Evolutionary conservation across 2,329 filamentous ascomycete species (phyloP), one percentile per base, ranked within the genome.

Genomic region (Diplodia sapinea): DNA sequence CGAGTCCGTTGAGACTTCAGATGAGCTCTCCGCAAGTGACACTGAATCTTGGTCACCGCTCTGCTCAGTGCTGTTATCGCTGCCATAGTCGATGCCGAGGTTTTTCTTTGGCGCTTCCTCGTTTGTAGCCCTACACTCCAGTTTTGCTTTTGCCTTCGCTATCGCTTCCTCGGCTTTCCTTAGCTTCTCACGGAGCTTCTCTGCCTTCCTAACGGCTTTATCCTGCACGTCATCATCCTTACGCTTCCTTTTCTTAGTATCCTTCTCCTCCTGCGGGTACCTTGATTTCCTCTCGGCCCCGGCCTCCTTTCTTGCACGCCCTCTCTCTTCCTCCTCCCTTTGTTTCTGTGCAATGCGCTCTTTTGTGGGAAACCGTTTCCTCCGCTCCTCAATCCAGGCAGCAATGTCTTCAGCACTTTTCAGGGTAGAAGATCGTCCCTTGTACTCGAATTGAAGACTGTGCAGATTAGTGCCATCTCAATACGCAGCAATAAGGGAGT

Each of bases 321-420:
- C 74, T 55, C 72, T 74, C 9, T 77, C 67, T 36, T 65, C 72
- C 7, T 72, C 70, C 66, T 76, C 84, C 68, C 84, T 83, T 70
- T 87, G 86, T 78, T 86, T 91, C 70, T 87, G 87, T 69, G 87
- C 85, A 70, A 88, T 82, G 66, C 91, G 88, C 68, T 87, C 87
- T 76, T 88, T 87, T 2, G 94, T 97, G 1, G 94, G 94, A 76
- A 87, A 98, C 63, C 90, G 89, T 71, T 88, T 90, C 75, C 86
- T 90, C 68, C 94, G 88, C 77, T 97, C 93, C 61, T 88, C 88
- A 70, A 96, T 87, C 88, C 93, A 98, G 7, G 88, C 87, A 29
- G 88, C 86, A 66, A 97, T 84, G 74, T 97, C 93, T 68, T 87
- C 86, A 17, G 84, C 76, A 7, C 83, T 83, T 65, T 83, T 82